A percentile compares a stretch with the other conserved stretches of the same genome.
phyloP scores from a whole-genome alignment of 2,329 filamentous ascomycete species.

The Clonostachys solani region DNA sequence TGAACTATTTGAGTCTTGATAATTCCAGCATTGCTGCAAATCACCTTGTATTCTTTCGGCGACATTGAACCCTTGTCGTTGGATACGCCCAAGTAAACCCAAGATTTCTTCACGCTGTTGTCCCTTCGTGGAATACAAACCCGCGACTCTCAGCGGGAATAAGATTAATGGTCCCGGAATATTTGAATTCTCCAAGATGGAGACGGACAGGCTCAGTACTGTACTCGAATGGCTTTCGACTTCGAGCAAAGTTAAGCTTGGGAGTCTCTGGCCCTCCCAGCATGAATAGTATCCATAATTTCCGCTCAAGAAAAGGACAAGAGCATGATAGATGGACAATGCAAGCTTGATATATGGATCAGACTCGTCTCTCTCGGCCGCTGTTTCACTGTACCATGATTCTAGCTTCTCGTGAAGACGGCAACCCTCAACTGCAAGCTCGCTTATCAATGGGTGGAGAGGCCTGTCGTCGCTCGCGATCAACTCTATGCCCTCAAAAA shows the following conservation, averaged over 20 bases:
- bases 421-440: not conserved
- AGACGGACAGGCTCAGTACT: not conserved
- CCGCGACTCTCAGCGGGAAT: slow-evolving; percentile 16
- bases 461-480: not conserved
- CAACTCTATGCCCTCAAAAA: no score
- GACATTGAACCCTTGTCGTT: slow-evolving; percentile 13
- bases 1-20: no score
- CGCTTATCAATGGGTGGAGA: not conserved
- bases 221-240: not conserved
- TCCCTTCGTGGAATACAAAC: not conserved
- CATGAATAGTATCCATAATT: slow-evolving; percentile 14
- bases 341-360: slow-evolving; percentile 1
- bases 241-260: slow-evolving; percentile 1
- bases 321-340: slow-evolving; percentile 7
- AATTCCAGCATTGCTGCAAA: slow-evolving; percentile 4
- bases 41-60: slow-evolving; percentile 12
- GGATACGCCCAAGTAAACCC: slow-evolving; percentile 4
- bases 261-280: slow-evolving; percentile 8
- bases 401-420: no score
- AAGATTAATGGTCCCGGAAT: slow-evolving; percentile 11
- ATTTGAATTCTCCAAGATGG: slow-evolving; percentile 3
- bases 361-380: fast-evolving
- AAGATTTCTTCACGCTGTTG: not conserved
- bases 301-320: slow-evolving; percentile 9
- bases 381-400: no score